Base-by-base conservation (phyloP, 306 rosid species). In the Hippophae gyantsensis region DNA sequence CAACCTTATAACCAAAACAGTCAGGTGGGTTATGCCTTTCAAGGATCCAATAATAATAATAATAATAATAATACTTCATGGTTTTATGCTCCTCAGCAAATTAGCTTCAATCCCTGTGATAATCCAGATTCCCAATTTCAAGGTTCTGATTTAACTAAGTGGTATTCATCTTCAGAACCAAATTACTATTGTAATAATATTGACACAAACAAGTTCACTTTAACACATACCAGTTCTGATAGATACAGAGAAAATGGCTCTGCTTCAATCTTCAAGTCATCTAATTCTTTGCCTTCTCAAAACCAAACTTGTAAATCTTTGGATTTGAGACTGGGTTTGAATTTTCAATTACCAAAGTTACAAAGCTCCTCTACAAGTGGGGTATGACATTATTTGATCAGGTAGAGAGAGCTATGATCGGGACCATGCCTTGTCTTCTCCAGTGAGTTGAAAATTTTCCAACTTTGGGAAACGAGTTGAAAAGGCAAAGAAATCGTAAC, bases 261-360 rank as follows among this genome's bases (percentile, higher is more conserved):
- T 43, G 72, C 81, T 54, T 64, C 78, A 47, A 51, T 76, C 68
- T 63, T 63, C 47, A 70, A 66, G 65, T 80, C 89, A 61, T 74
- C 75, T 18, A 18, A 18, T 14, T 66, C 71, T 50, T 63, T 66
- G 72, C 72, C 82, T 62, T 72, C 69, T 63, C 66, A 81, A 49
- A 74, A 80, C 13, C 78, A 74, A 54, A 78, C 63, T 55, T 82
- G 80, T 61, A 90, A 81, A 69, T 83, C 64, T 57, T 73, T 83
- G 70, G 95, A 90, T 85, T 92, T 90, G 74, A 89, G 85, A 57
- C 65, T 90, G 66, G 86, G 84, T 60, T 74, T 90, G 40, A 75
- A 75, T 50, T 63, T 78, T 76, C 49, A 78, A 8, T 64, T 32
- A 32, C 38, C 87, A 23, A 69, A 75, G 50, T 63, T 79, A 64